These are phyloP conservation scores for Chalciporus sphaerocephalus DNA, from an alignment of 768 basidiomycete species.

Conservation along the genomic window DNA sequence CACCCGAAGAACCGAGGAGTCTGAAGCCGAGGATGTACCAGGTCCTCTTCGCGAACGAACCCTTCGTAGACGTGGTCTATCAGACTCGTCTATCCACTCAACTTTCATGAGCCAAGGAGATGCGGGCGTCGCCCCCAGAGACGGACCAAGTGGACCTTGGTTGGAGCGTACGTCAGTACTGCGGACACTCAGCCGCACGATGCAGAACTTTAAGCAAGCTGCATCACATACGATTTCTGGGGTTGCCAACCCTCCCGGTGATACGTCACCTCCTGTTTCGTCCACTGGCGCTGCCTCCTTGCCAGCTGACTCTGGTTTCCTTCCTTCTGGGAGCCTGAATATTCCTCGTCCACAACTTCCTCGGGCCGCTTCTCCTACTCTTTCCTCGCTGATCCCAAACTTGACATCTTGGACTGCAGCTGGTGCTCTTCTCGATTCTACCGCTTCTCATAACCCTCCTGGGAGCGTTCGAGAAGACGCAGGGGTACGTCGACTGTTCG, in stretches of 20 bases:
- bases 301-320: constrained; percentile 1
- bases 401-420: constrained; percentile 35
- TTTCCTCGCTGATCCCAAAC: constrained; percentile 30
- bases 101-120: constrained; percentile 62
- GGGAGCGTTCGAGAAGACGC: constrained; percentile 16
- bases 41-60: constrained; percentile 62
- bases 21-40: constrained; percentile 40
- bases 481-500: constrained; percentile 22
- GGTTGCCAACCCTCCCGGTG: constrained; percentile 7
- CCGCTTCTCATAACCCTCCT: constrained; percentile 7
- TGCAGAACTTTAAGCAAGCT: constrained; percentile 44
- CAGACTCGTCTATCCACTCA: constrained; percentile 89
- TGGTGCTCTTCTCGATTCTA: constrained; percentile 20
- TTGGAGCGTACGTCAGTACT: constrained; percentile 47
- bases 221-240: constrained; percentile 30
- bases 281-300: constrained; percentile 5
- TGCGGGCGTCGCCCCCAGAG: background rate
- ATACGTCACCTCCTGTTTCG: constrained; percentile 7
- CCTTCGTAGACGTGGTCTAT: constrained; percentile 74
- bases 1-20: constrained; percentile 26
- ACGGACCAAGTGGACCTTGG: constrained; percentile 26
- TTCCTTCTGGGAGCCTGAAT: constrained; percentile 4
- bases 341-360: constrained; percentile 17
- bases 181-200: constrained; percentile 48
- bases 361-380: constrained; percentile 20